Base-by-base conservation (phyloP, 768 basidiomycete genomes). In the Podaxis rugospora region DNA sequence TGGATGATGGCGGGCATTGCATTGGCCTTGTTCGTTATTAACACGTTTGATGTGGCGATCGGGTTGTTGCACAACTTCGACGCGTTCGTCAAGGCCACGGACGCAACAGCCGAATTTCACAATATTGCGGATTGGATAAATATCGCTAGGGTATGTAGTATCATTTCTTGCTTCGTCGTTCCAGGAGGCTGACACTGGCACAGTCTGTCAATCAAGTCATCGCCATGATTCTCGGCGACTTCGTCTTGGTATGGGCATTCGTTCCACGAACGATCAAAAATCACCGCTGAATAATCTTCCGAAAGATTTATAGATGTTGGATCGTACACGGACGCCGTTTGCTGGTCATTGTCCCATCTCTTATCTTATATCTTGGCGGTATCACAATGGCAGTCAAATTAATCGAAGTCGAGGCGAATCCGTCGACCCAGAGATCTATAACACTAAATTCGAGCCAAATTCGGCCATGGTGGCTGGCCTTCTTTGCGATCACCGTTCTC, bases 211-310 rank as follows among this genome's bases (percentile, higher is more conserved):
- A 61, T 39, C 52, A 61, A 27, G 44, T 55, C 14, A 37, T 61
- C 13, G 59, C 59, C 6, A 55, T 55, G 52, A 46, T 61, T 32
- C 42, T 61, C n/a, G 59, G 59, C 44, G 59, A 61, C 28, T 61
- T 61, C 39, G 53, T 61, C 32, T 42, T 61, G 59, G 59, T 61
- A 54, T 39, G 27, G 56, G 25, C 11, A 7, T 18, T 32, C n/a
- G 4, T 52, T n/a, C 18, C 7, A 14, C 14, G n/a, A 52, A 27
- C 32, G 11, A 25, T 32, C 18, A 18, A 35, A 52, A 14, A n/a
- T 6, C n/a, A 28, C 21, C 14, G 28, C 39, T 14, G 10, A 23
- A 28, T 39, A 6, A 13, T 37, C 18, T 16, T 3, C 10, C 5
- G 9, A 25, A 13, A 60, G 59, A 60, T 60, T 7, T 60, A 60